Base-by-base conservation (phyloP, 768 basidiomycete species). In the Lactifluus volemus region DNA sequence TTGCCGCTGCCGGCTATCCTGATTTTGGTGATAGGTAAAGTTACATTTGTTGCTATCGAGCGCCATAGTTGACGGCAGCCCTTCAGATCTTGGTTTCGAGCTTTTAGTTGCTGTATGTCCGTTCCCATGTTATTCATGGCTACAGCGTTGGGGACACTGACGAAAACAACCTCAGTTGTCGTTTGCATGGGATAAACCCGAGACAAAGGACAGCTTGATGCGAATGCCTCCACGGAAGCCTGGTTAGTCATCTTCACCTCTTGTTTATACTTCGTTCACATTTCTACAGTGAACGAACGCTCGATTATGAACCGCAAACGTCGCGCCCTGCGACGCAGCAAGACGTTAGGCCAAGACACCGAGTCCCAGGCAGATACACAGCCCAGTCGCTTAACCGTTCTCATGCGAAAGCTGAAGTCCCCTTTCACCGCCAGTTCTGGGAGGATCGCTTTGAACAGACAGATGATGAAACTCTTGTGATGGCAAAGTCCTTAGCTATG, bases 141-240 rank as follows among this genome's bases (percentile, higher is more conserved):
- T 41, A 30, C 34, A 6, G 11, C 6, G 29, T n/a, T n/a, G 44
- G 36, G 52, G 29, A 61, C 52, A 4, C 34, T 53, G 47, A 55
- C 60, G 34, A 53, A 8, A 29, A 17, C 10, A 8, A 29, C 19
- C 10, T 39, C 61, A 84, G 82, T 75, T 87, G 14, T 84, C 84
- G 1, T 87, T 87, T 60, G 85, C 85, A 0, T 87, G 85, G 85
- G 85, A 87, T 69, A 75, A 82, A 63, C 83, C 85, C 0, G 84
- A 87, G 70, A 83, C 83, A 0, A 66, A 70, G 36, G 84, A 86
- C 66, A 84, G 84, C 30, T 70, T 87, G 39, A 87, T 87, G 85
- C 79, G 84, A 25, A 74, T 86, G 76, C 73, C 70, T 29, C 85
- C 85, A 12, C 80, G 85, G 25, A 86, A 84, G 70, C 84, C 85